Conservation (phyloP, 1,139 yeast species). For the Blastobotrys arbuscula region DNA sequence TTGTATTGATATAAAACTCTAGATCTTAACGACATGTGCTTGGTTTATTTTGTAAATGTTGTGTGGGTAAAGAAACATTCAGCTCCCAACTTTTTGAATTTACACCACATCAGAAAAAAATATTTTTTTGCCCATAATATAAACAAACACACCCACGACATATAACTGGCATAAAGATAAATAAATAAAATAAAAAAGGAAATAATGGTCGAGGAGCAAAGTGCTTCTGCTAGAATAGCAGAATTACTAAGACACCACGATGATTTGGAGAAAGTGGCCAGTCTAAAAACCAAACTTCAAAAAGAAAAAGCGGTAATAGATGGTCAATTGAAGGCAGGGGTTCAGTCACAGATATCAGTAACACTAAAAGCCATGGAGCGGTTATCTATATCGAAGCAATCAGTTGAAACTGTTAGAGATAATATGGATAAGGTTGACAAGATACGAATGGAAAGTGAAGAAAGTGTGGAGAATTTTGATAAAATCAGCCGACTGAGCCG, state of each 20-base stretch:
- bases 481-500: constrained; percentile 59
- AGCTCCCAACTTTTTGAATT: not conserved
- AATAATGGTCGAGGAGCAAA: constrained; percentile 10
- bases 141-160: not conserved
- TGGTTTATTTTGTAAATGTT: not conserved
- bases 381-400: constrained; percentile 29
- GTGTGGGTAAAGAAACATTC: no score
- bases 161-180: no score
- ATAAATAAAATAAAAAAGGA: constrained; percentile 12
- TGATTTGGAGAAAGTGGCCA: constrained; percentile 49
- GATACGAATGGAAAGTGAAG: constrained; percentile 28
- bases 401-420: constrained; percentile 28
- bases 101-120: not conserved
- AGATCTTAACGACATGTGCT: constrained; percentile 16
- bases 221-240: constrained; percentile 24
- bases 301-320: constrained; percentile 74
- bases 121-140: no score
- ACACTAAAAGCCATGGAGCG: constrained; percentile 37
- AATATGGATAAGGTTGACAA: constrained; percentile 30
- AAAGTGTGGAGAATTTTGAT: constrained; percentile 44
- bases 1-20: constrained; percentile 34
- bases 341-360: constrained; percentile 54
- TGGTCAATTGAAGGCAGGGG: constrained; percentile 58
- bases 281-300: constrained; percentile 52
- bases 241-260: constrained; percentile 31